Evolutionary conservation across 768 basidiomycete genomes (phyloP), one percentile per base, ranked within the genome.

Genomic region (Hebeloma cylindrosporum): DNA sequence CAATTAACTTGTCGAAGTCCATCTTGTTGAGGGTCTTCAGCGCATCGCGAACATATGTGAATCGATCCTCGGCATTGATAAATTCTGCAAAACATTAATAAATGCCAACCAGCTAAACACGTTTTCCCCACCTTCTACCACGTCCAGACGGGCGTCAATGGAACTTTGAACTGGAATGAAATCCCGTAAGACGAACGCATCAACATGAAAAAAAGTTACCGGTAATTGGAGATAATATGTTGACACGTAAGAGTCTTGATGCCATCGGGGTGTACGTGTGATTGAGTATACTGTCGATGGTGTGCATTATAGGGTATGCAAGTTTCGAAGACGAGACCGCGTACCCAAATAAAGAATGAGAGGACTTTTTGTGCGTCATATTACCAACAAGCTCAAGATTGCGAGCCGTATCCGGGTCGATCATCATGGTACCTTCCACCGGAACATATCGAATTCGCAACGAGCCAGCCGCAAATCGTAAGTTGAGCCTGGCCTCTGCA

Each of bases 201-300:
- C 17, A 48, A 14, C 16, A 17, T 22, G 37, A 28, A 25, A n/a
- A 30, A 17, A 9, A 32, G 57, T 33, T 56, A 83, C 90, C 76
- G 39, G 85, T 89, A 22, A 87, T 71, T 0, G 93, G 93, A 9
- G 93, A 85, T 10, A 96, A 71, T 26, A 97, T 74, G 48, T 83
- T 93, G 14, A 83, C 78, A 40, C 88, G 77, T 29, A 97, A 65
- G 28, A 94, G 74, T 6, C 95, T 77, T 2, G 82, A 68, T 1
- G 85, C 95, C 93, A 97, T 97, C 0, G 93, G 83, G 0, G 94
- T 97, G 55, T 75, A 88, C 0, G 91, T 93, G 49, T 87, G 74
- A 57, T 97, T 88, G 36, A 92, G 62, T 22, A 79, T 67, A 5
- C 90, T 89, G 53, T 13, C 28, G 11, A 20, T 25, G 28, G 34